Evolutionary conservation across 139 green algal genomes (phyloP), one percentile per base, ranked within the genome.

Genomic region (Chlamydomonas asymmetrica): DNA sequence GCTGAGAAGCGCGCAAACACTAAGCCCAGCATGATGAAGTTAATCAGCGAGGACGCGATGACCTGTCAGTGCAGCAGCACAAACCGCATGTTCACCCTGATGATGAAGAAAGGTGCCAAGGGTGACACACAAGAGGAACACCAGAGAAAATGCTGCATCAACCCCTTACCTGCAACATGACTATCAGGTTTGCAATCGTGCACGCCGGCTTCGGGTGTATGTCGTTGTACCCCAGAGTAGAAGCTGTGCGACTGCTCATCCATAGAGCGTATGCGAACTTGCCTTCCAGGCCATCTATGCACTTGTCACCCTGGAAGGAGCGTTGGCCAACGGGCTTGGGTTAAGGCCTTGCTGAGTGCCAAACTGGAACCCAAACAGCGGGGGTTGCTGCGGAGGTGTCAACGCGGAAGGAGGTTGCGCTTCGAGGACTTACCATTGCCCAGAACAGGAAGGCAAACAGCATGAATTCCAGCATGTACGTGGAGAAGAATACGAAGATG

Each of bases 1-100:
- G 85, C 85, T 4, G 78, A 86, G 71, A 91, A 91, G 78, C 85
- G 82, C 7, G 85, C 85, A 79, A 91, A 88, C 63, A 91, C 85
- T 35, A 91, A 39, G n/a, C 85, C 85, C 50, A 91, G 59, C 80
- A 91, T 86, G 52, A 87, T 80, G 71, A 88, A 88, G 78, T 87
- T 82, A 35, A 91, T 49, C 49, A 91, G 75, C 23, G 67, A 84
- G 34, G 74, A 75, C 43, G 64, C 73, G 56, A 89, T 89, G 41
- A 85, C 84, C 80, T 89, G 77, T n/a, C n/a, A n/a, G n/a, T n/a
- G n/a, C n/a, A n/a, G n/a, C n/a, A n/a, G n/a, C n/a, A n/a, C n/a
- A n/a, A n/a, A n/a, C n/a, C n/a, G n/a, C n/a, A n/a, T n/a, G n/a
- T 16, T 56, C 48, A 56, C 20, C 16, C 48, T 16, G 48, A 20